Evolutionary conservation across 2,329 filamentous ascomycete species (phyloP).

Genomic region (Colletotrichum trifolii): DNA sequence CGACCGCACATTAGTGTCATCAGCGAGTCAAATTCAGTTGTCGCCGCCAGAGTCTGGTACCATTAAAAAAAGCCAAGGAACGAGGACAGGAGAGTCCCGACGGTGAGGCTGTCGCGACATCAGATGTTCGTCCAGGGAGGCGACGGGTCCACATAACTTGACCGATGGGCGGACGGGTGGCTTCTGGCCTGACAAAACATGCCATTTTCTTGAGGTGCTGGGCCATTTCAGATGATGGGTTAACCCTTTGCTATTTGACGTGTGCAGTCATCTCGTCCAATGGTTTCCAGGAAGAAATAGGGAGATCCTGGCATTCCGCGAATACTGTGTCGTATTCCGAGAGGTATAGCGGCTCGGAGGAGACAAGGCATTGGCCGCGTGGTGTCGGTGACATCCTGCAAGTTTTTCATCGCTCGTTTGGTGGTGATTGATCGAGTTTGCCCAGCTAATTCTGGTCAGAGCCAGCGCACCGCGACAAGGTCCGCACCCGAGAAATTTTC

Average conservation of each 20-base stretch:
- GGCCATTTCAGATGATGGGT: no score
- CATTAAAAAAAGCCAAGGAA: constrained; percentile 1
- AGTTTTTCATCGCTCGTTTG: no score
- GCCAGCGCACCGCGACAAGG: not conserved
- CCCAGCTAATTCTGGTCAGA: no score
- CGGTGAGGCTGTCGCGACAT: constrained; percentile 23
- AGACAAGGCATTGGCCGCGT: no score
- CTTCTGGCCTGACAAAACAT: constrained; percentile 32
- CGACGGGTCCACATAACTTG: not conserved
- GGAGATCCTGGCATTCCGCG: no score
- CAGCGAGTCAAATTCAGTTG: no score
- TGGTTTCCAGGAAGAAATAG: not conserved
- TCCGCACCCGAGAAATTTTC: constrained; percentile 16
- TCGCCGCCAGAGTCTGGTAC: not conserved
- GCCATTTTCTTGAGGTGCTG: not conserved
- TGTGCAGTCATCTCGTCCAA: not conserved
- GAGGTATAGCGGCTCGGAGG: no score
- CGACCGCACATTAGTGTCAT: no score
- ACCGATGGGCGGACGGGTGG: not conserved
- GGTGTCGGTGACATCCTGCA: no score
- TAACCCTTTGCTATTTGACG: not conserved
- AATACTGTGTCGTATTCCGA: no score
- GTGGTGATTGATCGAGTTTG: no score
- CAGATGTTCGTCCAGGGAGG: constrained; percentile 1
- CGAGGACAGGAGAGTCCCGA: not conserved